A percentile compares a stretch with the other conserved stretches of the same genome.
phyloP scores from a whole-genome alignment of 1,139 yeast genomes.

The Saccharomyces uvarum region DNA sequence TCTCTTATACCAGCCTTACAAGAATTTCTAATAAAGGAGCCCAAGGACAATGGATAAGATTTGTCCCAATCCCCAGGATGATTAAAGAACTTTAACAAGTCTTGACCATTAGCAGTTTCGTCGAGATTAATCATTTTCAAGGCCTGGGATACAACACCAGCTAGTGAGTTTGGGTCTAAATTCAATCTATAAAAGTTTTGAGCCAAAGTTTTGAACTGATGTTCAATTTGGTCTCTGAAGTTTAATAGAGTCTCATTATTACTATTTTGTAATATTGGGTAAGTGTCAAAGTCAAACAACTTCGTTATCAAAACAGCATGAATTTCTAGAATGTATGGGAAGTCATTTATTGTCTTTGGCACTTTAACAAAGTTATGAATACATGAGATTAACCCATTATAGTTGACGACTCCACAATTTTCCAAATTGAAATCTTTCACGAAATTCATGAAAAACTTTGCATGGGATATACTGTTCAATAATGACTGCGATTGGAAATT shows the following conservation, averaged over 20 bases:
- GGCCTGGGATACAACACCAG: slow-evolving; percentile 27
- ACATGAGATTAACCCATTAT: slow-evolving; percentile 24
- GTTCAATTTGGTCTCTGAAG: slow-evolving; percentile 27
- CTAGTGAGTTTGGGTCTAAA: slow-evolving; percentile 20
- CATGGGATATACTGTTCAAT: slow-evolving; percentile 19
- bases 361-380: slow-evolving; percentile 24
- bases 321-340: slow-evolving; percentile 26
- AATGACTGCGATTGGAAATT: slow-evolving; percentile 20
- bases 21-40: slow-evolving; percentile 23
- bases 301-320: slow-evolving; percentile 41
- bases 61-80: slow-evolving; percentile 33
- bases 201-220: slow-evolving; percentile 19
- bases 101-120: slow-evolving; percentile 14
- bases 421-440: slow-evolving; percentile 19
- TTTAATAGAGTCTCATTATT: slow-evolving; percentile 34
- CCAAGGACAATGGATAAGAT: slow-evolving; percentile 26
- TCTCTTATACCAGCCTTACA: slow-evolving; percentile 24
- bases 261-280: slow-evolving; percentile 38
- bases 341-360: slow-evolving; percentile 23
- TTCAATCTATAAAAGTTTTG: slow-evolving; percentile 22
- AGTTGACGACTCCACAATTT: slow-evolving; percentile 15
- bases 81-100: slow-evolving; percentile 18
- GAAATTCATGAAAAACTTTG: slow-evolving; percentile 28
- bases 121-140: slow-evolving; percentile 18
- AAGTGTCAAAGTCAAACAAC: slow-evolving; percentile 47